Base-by-base conservation (phyloP, 768 basidiomycete genomes). In the Suillus clintonianus region DNA sequence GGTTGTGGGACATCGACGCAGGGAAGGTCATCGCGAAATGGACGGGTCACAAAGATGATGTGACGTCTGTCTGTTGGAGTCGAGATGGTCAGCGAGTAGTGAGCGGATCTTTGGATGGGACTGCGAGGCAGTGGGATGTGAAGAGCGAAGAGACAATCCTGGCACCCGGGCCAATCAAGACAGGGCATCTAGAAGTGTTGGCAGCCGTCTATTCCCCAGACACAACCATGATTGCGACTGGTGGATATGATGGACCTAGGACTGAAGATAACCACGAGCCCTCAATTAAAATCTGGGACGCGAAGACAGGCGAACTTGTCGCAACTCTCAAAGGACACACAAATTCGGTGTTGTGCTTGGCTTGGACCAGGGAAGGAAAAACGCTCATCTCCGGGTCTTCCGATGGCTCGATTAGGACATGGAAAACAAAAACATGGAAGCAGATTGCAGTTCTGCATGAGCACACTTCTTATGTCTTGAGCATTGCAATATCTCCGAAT, bases 221-320 rank as follows among this genome's bases (percentile, higher is more conserved):
- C 37, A 57, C 14, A 11, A 41, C 45, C 42, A 15, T 15, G 36
- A 48, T 63, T n/a, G 56, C 62, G 7, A 63, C 42, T 17, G 57
- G 45, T 34, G 57, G 47, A 27, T 3, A 9, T 0, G n/a, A n/a
- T 11, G 19, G 4, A 10, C 10, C 19, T 10, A 4, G 1, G 19
- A n/a, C 3, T 45, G 19, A 4, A n/a, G 9, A 45, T 2, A 4
- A 3, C 0, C 0, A 0, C 4, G 45, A 47, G 5, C 0, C 0
- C 45, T 47, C 45, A 0, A 2, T 50, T 8, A 8, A 39, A 14
- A 22, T 61, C 13, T 54, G 64, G 61, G 57, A 60, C 10, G n/a
- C 42, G 4, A n/a, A 27, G 11, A 62, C 62, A 17, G 43, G 54
- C 30, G 13, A 59, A 11, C 55, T 51, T 19, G 22, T 63, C 11